These are phyloP conservation scores for Cercospora brassicicola DNA, from an alignment of 2,329 filamentous ascomycete genomes.

Conservation along the genomic window DNA sequence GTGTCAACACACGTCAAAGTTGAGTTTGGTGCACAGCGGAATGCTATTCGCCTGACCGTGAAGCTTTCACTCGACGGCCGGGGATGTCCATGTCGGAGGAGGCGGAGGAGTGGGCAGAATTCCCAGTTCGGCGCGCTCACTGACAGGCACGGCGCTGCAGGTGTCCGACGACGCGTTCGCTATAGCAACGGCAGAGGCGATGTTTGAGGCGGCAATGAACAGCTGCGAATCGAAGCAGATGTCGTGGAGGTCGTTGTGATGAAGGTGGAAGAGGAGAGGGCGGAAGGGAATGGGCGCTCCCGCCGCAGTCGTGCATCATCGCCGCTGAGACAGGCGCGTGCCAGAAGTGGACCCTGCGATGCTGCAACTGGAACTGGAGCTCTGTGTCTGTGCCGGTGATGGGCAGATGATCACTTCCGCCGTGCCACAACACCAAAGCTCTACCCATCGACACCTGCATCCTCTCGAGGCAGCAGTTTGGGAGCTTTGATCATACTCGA, in stretches of 20 bases:
- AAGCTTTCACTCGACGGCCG: background rate
- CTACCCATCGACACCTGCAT: background rate
- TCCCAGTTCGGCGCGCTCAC: background rate
- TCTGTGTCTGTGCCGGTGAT: background rate
- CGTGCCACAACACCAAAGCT: background rate
- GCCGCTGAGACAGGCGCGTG: background rate
- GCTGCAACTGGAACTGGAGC: background rate
- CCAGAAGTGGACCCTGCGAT: background rate
- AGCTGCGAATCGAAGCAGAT: background rate
- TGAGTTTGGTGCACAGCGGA: background rate
- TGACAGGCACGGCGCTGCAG: background rate
- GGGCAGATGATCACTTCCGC: background rate
- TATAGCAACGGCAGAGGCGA: slow-evolving; percentile 5
- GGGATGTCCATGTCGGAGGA: slow-evolving; percentile 12
- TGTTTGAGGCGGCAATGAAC: background rate
- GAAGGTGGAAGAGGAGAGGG: background rate
- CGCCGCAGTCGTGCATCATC: background rate
- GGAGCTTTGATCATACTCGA: background rate
- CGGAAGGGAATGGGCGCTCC: background rate
- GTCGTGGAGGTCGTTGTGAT: background rate
- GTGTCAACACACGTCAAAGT: slow-evolving; percentile 1
- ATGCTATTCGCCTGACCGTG: background rate
- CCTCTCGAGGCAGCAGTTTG: background rate
- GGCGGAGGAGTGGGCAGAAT: background rate
- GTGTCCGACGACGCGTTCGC: background rate